Base-by-base conservation (phyloP, 2,329 filamentous ascomycete species). In the Lecanicillium sp. region DNA sequence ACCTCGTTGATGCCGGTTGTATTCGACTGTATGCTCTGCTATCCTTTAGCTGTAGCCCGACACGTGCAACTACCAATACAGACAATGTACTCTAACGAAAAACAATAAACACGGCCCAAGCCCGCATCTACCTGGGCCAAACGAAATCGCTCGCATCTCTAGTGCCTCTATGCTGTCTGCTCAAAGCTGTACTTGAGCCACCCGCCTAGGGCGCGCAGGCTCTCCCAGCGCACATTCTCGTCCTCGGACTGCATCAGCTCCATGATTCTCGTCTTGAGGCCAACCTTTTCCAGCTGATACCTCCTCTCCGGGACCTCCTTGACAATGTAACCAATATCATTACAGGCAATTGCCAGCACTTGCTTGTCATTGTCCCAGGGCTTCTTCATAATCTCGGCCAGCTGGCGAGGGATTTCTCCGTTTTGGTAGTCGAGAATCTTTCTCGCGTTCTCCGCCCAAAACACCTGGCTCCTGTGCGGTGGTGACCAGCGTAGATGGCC, bases 401-500 rank as follows among this genome's bases (percentile, higher is more conserved):
- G 69, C 65, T 87, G 84, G 55, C 80, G 81, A 29, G 84, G 78
- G 37, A 95, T 71, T 48, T 81, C 81, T 25, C 85, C 87, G 47
- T 87, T 84, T 57, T 88, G 80, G 47, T 84, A 78, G 37, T 95
- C 87, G 42, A 95, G 69, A 47, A 96, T 94, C 53, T 81, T 83
- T 42, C 84, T 79, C 7, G 89, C 86, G 52, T 96, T 95, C 52
- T 95, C 89, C 31, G 81, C 79, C 89, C 89, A 96, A 67, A 96
- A 96, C 5, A 81, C 77, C 33, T 81, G 73, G 65, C 83, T 90
- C 51, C 85, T 81, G 64, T 96, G 89, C 29, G 89, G 88, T 20
- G 89, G 89, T 5, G 86, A 92, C 89, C 89, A 96, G 54, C 87
- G 82, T 40, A 96, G 72, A 57, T 95, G 88, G 27, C 89, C 89